Conservation (phyloP, 2,329 filamentous ascomycete species). For the Lasiodiplodia citricola region DNA sequence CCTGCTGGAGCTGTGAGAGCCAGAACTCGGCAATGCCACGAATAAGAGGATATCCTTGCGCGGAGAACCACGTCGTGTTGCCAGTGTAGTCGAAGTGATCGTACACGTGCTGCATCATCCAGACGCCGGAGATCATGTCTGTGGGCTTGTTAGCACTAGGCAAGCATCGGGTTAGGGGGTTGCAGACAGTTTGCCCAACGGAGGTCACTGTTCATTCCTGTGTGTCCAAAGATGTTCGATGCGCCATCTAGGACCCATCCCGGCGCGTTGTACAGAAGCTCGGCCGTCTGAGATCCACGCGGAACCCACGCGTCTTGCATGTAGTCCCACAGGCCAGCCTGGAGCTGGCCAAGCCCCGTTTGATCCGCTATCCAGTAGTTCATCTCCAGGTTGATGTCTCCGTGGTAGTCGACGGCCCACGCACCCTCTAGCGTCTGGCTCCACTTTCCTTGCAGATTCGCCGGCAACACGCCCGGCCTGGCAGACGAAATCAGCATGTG, state of each 20-base stretch:
- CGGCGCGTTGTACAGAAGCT: slow-evolving; percentile 58
- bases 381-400: slow-evolving; percentile 67
- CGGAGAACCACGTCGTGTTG: slow-evolving; percentile 52
- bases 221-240: slow-evolving; percentile 65
- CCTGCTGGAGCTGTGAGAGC: slow-evolving; percentile 59
- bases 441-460: slow-evolving; percentile 65
- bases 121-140: slow-evolving; percentile 58
- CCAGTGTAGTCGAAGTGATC: slow-evolving; percentile 62
- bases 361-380: slow-evolving; percentile 59
- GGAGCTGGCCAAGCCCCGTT: slow-evolving; percentile 55
- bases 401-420: slow-evolving; percentile 63
- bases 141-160: slow-evolving; percentile 28
- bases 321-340: slow-evolving; percentile 57
- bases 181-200: slow-evolving; percentile 45
- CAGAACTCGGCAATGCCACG: slow-evolving; percentile 57
- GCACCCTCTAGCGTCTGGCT: slow-evolving; percentile 51
- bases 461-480: slow-evolving; percentile 55
- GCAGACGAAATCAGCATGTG: slow-evolving; percentile 63
- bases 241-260: slow-evolving; percentile 65
- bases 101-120: slow-evolving; percentile 66
- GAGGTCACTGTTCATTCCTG: slow-evolving; percentile 55
- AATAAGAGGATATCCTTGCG: slow-evolving; percentile 49
- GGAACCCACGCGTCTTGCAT: slow-evolving; percentile 61
- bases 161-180: neutral
- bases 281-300: slow-evolving; percentile 59